These are phyloP conservation scores for Annona squamosa DNA, from an alignment of 164 flowering plant genomes.

Conservation along the genomic window DNA sequence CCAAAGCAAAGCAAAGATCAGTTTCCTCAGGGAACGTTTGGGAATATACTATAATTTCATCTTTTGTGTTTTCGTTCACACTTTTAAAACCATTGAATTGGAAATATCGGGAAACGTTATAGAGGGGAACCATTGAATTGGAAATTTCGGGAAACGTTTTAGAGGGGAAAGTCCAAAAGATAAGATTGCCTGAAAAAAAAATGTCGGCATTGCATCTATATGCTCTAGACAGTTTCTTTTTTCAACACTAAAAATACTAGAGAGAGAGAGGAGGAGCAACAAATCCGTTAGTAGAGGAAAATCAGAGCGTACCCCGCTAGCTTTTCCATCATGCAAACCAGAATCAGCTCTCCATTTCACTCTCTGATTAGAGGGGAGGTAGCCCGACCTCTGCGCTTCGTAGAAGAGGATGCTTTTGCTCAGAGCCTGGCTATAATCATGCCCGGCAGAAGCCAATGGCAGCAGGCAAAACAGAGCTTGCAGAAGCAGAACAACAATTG, in stretches of 20 bases:
- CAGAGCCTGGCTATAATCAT: conserved; percentile 76
- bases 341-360: conserved; percentile 85
- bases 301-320: conserved; percentile 54
- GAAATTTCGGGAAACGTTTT: background rate
- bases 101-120: background rate
- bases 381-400: conserved; percentile 97
- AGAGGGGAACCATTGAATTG: background rate
- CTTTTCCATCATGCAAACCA: conserved; percentile 77
- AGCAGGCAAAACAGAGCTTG: conserved; percentile 26
- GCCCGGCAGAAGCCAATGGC: conserved; percentile 54
- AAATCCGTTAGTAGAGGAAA: background rate
- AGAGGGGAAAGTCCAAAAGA: background rate
- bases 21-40: background rate
- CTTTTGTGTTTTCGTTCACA: no score
- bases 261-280: background rate
- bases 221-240: no score
- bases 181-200: no score
- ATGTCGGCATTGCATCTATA: no score
- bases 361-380: conserved; percentile 69
- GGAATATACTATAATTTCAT: no score
- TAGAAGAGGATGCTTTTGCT: conserved; percentile 80
- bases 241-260: no score
- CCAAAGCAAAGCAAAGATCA: background rate
- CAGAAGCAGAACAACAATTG: conserved; percentile 30
- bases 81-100: no score